Percentiles rank a stretch among this genome's conserved stretches.
Conservation (phyloP, 2,329 filamentous ascomycete genomes). For the Clathrospora elynae region DNA sequence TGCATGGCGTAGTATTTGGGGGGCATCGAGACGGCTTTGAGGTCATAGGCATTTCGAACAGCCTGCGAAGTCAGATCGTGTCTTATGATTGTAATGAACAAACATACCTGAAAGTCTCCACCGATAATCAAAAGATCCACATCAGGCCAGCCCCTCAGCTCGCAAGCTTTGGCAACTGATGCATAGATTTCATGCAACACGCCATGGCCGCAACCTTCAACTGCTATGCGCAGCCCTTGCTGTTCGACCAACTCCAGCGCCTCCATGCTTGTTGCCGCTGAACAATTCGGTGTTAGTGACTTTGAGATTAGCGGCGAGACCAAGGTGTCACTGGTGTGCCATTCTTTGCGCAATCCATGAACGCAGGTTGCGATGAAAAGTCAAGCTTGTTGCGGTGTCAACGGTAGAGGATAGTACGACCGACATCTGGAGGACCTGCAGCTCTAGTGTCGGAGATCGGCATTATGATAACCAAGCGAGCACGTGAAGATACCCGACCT, state of each 20-base stretch:
- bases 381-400: slow-evolving; percentile 2
- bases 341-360: slow-evolving; percentile 2
- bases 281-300: slow-evolving; percentile 3
- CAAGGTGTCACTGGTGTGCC: not conserved
- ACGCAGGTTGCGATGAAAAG: too few species aligned
- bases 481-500: slow-evolving; percentile 12
- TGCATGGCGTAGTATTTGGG: slow-evolving; percentile 84
- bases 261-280: slow-evolving; percentile 26
- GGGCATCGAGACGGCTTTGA: slow-evolving; percentile 88
- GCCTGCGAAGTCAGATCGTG: slow-evolving; percentile 59
- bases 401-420: slow-evolving; percentile 15
- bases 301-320: slow-evolving; percentile 1
- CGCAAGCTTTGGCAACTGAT: slow-evolving; percentile 71
- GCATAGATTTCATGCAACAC: slow-evolving; percentile 90
- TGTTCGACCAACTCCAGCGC: slow-evolving; percentile 30
- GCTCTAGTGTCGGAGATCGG: slow-evolving; percentile 35
- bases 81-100: not conserved
- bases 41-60: slow-evolving; percentile 83
- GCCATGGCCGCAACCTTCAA: slow-evolving; percentile 93
- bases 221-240: slow-evolving; percentile 68
- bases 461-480: slow-evolving; percentile 18
- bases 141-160: slow-evolving; percentile 74
- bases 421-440: slow-evolving; percentile 10
- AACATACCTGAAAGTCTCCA: slow-evolving; percentile 83
- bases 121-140: slow-evolving; percentile 93